Base-by-base conservation (phyloP, 2,329 filamentous ascomycete species). In the Verticillium dahliae region DNA sequence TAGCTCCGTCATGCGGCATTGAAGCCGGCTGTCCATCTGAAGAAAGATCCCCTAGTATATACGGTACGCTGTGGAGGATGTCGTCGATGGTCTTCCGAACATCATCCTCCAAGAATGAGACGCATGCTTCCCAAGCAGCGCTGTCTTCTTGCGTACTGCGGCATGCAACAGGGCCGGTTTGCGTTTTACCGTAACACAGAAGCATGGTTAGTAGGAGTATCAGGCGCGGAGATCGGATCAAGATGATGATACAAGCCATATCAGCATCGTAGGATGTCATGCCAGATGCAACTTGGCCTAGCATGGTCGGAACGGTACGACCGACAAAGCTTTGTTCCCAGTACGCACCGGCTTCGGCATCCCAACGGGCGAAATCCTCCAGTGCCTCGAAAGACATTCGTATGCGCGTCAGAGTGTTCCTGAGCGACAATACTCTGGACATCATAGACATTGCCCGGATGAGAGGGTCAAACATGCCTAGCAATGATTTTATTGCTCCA, bases 231-330 rank as follows among this genome's bases (percentile, higher is more conserved):
- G 72, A 71, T 6, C 72, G 67, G 3, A 73, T 61, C 10, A 74
- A 59, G 27, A 74, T 69, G 38, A 74, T 70, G 34, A 67, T 73
- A 59, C 72, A 74, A 0, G 72, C 72, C 9, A 72, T 73, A 56
- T 73, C 70, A 2, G 67, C 63, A 52, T 74, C 72, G 60, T 68
- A 74, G 59, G 67, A 66, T 3, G 57, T 65, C 4, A 45, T 62
- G 2, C 59, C 65, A 1, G 65, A 60, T 4, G 54, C 62, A 39
- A 72, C 65, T 22, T 70, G 63, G 4, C 72, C 72, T 4, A 74
- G 65, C 1, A 63, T 61, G 1, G 68, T 71, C 5, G 72, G 72
- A 2, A 67, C 61, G 1, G 62, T 65, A 15, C 70, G 71, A 0
- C 66, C 67, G 52, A 71, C 66, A 6, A 74, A 73, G 4, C 65